phyloP scores from a whole-genome alignment of 169 alveolate species.

The Plasmodium gonderi region DNA sequence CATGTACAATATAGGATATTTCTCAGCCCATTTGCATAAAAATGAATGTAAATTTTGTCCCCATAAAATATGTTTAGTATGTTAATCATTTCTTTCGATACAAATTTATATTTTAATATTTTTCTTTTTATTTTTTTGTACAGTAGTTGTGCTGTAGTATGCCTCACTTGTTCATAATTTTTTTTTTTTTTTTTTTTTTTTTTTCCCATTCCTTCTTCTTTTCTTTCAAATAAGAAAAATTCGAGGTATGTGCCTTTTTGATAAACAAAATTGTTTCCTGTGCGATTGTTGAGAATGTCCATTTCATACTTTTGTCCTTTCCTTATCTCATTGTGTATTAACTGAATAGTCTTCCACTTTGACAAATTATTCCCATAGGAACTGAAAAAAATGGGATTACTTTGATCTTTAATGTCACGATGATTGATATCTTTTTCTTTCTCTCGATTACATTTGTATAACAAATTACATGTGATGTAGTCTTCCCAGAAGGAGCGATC shows the following conservation, averaged over 20 bases:
- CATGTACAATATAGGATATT: constrained; percentile 38
- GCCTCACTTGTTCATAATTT: constrained; percentile 5
- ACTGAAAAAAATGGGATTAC: no score
- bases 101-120: constrained; percentile 19
- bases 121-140: constrained; percentile 7
- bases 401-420: no score
- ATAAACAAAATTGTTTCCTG: background rate
- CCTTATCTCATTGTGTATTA: background rate
- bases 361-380: no score
- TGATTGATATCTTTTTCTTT: no score
- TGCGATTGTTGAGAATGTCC: background rate
- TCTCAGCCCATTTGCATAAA: constrained; percentile 40
- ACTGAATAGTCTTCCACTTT: no score
- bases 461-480: no score
- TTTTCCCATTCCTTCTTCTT: background rate
- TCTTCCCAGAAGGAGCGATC: no score
- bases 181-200: background rate
- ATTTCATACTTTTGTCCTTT: background rate
- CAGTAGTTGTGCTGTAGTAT: background rate
- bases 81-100: constrained; percentile 16
- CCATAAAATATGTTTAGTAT: constrained; percentile 21
- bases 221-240: constrained; percentile 2
- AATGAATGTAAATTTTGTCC: constrained; percentile 33
- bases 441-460: no score
- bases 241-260: constrained; percentile 42